Percentiles rank a stretch among this genome's conserved stretches.
These are phyloP conservation scores for Zygnema circumcarinatum DNA, from an alignment of 139 green algal genomes.

Conservation along the genomic window DNA sequence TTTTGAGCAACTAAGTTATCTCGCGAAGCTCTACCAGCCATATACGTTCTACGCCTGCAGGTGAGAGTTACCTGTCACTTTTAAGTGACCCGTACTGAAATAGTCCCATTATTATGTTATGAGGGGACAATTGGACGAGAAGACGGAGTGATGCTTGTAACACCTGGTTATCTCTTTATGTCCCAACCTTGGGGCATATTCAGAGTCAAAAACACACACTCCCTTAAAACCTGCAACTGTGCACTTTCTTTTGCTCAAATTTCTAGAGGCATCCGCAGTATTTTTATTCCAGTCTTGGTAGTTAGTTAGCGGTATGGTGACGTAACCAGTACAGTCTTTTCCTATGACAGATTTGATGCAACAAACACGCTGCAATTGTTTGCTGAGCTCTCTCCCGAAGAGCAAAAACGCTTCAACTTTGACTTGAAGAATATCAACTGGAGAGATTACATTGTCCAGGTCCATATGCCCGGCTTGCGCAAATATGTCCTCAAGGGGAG, in stretches of 20 bases:
- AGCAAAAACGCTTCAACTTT: conserved; percentile 54
- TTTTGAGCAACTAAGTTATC: conserved; percentile 50
- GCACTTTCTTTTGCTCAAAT: background rate
- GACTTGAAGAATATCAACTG: conserved; percentile 51
- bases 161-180: no score
- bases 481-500: conserved; percentile 59
- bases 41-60: conserved; percentile 54
- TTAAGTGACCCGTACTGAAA: no score
- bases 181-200: no score
- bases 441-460: conserved; percentile 44
- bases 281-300: no score
- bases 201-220: no score
- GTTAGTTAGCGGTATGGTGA: no score
- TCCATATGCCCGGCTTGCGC: conserved; percentile 52
- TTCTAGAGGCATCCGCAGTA: no score
- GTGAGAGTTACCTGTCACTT: no score
- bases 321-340: no score
- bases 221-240: background rate
- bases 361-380: conserved; percentile 50
- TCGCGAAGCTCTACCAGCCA: conserved; percentile 46
- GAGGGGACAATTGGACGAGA: no score
- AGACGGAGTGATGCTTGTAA: no score
- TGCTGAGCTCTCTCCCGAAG: conserved; percentile 28
- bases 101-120: no score
- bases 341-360: conserved; percentile 48